A percentile compares a stretch with the other conserved stretches of the same genome.
Conservation (phyloP, 2,329 filamentous ascomycete species). For the Colletotrichum camelliae region DNA sequence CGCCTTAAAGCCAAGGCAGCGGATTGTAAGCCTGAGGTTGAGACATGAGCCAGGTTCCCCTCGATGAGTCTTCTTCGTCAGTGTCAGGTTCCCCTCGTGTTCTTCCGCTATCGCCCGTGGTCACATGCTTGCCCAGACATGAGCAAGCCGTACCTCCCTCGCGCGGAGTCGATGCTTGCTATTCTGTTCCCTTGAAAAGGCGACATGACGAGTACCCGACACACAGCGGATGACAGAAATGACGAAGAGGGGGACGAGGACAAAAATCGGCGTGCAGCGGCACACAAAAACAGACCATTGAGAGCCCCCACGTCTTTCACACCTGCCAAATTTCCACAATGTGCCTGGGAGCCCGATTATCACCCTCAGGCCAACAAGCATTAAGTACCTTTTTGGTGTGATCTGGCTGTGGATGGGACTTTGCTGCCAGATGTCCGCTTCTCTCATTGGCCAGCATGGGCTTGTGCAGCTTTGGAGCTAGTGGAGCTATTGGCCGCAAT, state of each 20-base stretch:
- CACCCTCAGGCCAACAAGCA: background rate
- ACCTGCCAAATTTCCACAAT: background rate
- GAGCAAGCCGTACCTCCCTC: background rate
- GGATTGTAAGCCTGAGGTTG: background rate
- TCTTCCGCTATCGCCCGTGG: background rate
- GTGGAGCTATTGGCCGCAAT: background rate
- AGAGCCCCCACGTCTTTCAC: conserved; percentile 12
- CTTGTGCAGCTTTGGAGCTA: background rate
- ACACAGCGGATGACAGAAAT: background rate
- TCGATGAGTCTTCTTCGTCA: background rate
- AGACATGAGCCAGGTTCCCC: background rate
- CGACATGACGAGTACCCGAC: background rate
- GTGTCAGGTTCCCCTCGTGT: background rate
- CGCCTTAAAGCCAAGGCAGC: background rate
- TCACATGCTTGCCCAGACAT: background rate
- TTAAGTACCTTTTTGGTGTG: background rate
- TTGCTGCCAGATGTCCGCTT: background rate
- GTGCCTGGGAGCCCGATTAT: background rate
- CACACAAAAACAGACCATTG: conserved; percentile 4
- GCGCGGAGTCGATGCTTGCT: background rate
- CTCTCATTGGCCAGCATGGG: background rate
- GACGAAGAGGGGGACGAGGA: background rate
- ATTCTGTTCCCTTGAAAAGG: background rate
- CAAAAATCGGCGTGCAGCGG: background rate
- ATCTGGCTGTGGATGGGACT: background rate